Conservation (phyloP, 306 rosid genomes). For the Phaseolus lunatus region DNA sequence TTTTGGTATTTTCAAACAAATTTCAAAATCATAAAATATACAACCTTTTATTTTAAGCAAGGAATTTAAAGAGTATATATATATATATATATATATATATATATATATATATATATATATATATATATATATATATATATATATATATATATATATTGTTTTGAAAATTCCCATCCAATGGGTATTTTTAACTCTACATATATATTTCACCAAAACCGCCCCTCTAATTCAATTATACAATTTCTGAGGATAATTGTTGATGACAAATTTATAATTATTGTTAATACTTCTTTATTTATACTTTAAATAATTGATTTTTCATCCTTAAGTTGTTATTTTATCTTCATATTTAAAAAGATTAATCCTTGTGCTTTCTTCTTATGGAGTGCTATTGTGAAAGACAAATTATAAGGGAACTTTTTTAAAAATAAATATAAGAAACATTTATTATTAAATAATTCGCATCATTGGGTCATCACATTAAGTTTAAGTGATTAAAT, state of each 20-base stretch:
- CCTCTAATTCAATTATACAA: background rate
- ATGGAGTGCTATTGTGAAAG: background rate
- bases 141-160: background rate
- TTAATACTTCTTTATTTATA: background rate
- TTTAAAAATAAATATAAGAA: background rate
- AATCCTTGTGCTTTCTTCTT: background rate
- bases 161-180: background rate
- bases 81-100: too few species aligned
- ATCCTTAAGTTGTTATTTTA: background rate
- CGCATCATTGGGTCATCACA: background rate
- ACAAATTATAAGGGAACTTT: background rate
- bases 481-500: too few species aligned
- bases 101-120: too few species aligned
- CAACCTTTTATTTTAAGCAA: background rate
- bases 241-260: background rate
- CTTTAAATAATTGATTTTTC: background rate
- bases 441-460: background rate
- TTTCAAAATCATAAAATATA: background rate
- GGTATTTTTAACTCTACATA: background rate
- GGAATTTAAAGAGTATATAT: too few species aligned
- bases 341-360: background rate
- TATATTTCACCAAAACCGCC: too few species aligned
- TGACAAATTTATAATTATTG: background rate
- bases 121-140: too few species aligned
- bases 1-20: constrained; percentile 1